phyloP scores from a whole-genome alignment of 345 rosid genomes.

The Bretschneidera sinensis region DNA sequence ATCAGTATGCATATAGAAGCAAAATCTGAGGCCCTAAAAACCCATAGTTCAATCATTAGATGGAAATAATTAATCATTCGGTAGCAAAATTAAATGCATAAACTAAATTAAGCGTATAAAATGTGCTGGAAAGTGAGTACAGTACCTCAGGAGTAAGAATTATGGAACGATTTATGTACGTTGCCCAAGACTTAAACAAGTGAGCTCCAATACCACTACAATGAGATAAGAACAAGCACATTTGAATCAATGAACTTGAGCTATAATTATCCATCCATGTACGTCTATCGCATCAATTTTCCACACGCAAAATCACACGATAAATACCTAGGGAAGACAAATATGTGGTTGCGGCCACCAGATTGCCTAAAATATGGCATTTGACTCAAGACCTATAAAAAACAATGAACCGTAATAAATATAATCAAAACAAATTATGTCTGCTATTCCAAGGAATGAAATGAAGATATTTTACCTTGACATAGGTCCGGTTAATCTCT shows the following conservation, averaged over 20 bases:
- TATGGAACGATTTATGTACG: constrained; percentile 65
- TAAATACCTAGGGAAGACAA: constrained; percentile 85
- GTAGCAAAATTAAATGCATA: neutral
- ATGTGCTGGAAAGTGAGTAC: neutral
- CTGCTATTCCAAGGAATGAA: neutral
- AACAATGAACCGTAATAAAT: neutral
- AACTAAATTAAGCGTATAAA: constrained; percentile 1
- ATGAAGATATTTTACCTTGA: constrained; percentile 43
- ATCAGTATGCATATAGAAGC: no score
- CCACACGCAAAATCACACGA: neutral
- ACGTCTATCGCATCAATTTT: constrained; percentile 3
- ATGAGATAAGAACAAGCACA: constrained; percentile 2
- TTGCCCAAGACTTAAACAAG: constrained; percentile 75
- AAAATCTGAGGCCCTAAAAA: neutral
- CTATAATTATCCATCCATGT: neutral
- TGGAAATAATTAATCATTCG: neutral
- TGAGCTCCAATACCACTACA: constrained; percentile 75
- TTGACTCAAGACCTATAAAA: constrained; percentile 68
- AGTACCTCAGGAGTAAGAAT: constrained; percentile 82
- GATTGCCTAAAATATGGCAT: constrained; percentile 91
- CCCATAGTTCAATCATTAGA: no score
- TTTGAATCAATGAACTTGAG: constrained; percentile 13
- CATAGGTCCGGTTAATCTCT: constrained; percentile 82
- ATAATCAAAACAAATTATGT: neutral
- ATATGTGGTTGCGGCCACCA: constrained; percentile 92